phyloP scores from a whole-genome alignment of 2,329 filamentous ascomycete species.

The Calcarisporium arbuscula region DNA sequence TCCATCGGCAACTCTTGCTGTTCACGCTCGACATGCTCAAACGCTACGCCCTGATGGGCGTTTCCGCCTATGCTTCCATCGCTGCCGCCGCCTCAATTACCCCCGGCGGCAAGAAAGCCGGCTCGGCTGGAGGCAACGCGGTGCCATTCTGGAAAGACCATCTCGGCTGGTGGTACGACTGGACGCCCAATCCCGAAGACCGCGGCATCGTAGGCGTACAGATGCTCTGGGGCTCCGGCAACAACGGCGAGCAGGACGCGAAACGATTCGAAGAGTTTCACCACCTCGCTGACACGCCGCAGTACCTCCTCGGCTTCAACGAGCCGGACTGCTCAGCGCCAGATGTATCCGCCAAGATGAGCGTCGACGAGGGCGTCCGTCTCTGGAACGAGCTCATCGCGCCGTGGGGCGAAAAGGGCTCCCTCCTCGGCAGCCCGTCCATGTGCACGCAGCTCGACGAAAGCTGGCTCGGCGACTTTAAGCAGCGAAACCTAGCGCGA shows the following conservation, averaged over 20 bases:
- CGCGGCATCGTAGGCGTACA: constrained; percentile 8
- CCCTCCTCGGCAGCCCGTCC: constrained; percentile 46
- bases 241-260: constrained; percentile 8
- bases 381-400: constrained; percentile 53
- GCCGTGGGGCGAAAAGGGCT: constrained; percentile 59
- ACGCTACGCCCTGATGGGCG: constrained; percentile 2
- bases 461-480: constrained; percentile 12
- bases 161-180: constrained; percentile 12
- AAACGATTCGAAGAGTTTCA: constrained; percentile 9
- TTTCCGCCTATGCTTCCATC: constrained; percentile 2
- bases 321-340: constrained; percentile 11
- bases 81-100: constrained; percentile 2
- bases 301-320: constrained; percentile 11
- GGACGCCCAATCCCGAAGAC: constrained; percentile 9
- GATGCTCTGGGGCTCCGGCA: constrained; percentile 13
- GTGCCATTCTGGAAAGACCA: constrained; percentile 10
- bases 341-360: constrained; percentile 11
- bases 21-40: constrained; percentile 6
- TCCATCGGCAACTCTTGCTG: background rate
- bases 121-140: constrained; percentile 9
- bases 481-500: constrained; percentile 2
- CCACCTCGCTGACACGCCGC: constrained; percentile 6
- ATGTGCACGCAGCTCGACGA: constrained; percentile 48
- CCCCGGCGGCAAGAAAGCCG: constrained; percentile 12
- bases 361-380: constrained; percentile 28